A percentile compares a stretch with the other conserved stretches of the same genome.
These are phyloP conservation scores for Neoascochyta sp. DNA, from an alignment of 2,329 filamentous ascomycete species.

Conservation along the genomic window DNA sequence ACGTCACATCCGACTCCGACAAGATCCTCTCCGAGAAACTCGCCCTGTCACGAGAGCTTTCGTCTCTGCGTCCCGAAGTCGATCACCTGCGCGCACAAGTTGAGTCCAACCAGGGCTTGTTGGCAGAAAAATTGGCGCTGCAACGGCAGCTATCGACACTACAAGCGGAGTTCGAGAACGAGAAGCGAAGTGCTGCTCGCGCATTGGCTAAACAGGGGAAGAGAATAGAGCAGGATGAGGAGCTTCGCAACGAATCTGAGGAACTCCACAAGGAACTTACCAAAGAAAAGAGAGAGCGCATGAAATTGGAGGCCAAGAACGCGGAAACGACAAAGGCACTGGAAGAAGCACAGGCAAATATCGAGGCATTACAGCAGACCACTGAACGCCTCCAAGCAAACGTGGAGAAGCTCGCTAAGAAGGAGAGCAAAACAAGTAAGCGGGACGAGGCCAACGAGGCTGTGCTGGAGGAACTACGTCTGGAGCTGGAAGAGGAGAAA, in stretches of 20 bases:
- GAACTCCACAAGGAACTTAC: conserved; percentile 46
- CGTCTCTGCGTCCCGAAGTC: conserved; percentile 57
- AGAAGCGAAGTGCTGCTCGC: conserved; percentile 66
- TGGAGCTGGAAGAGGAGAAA: conserved; percentile 45
- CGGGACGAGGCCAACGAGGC: conserved; percentile 31
- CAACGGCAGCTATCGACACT: conserved; percentile 73
- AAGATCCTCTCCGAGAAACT: conserved; percentile 66
- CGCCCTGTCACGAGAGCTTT: conserved; percentile 57
- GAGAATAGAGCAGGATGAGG: conserved; percentile 50
- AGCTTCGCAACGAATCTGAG: conserved; percentile 44
- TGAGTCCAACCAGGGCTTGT: conserved; percentile 60
- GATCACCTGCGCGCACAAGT: conserved; percentile 60
- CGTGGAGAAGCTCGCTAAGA: conserved; percentile 33
- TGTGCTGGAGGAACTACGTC: conserved; percentile 31
- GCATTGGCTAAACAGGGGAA: conserved; percentile 49
- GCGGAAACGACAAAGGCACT: conserved; percentile 37
- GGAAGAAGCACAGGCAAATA: conserved; percentile 30
- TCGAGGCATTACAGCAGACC: conserved; percentile 31
- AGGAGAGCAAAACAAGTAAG: conserved; percentile 34
- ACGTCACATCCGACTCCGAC: conserved; percentile 64
- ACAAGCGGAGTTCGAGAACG: conserved; percentile 78
- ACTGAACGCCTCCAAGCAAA: conserved; percentile 31
- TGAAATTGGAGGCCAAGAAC: conserved; percentile 39
- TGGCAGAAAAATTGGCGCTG: conserved; percentile 75
- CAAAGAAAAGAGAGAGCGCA: conserved; percentile 45